Evolutionary conservation across 192 early-diverging fungal species (phyloP), one percentile per base, ranked within the genome.

Genomic region (Coemansia umbellata): DNA sequence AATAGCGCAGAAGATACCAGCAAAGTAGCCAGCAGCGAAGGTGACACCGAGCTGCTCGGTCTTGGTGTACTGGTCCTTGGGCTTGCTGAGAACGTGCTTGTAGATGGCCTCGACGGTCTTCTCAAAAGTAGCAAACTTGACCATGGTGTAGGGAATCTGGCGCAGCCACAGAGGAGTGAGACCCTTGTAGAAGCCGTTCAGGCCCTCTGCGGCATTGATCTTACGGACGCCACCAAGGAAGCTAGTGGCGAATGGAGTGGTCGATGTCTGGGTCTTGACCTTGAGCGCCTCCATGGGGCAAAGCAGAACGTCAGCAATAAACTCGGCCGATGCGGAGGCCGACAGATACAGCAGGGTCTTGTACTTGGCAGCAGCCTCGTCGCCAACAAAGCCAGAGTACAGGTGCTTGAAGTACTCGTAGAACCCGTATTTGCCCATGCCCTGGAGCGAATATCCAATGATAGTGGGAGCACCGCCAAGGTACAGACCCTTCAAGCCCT

Each of bases 391-490:
- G 31, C 70, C 62, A 41, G 78, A 60, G 55, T 86, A 90, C 52
- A 76, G 66, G 71, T 87, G 82, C 76, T 94, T 94, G 82, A 91
- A 94, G 56, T 85, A 63, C 74, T 94, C 92, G 77, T 93, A 92
- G 44, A 91, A 84, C 21, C 92, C 92, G 73, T 90, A 94, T 78
- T 94, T 94, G 79, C 86, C 82, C 58, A 82, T 75, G 58, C 91
- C 91, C 74, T 93, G 91, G 43, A 85, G 54, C 37, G 87, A 91
- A 78, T 94, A 94, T 15, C 92, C 92, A 31, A 90, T 52, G 26
- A 89, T 68, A 13, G 91, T 94, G 21, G 92, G 91, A 8, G 73
- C 80, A 22, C 84, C 78, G 37, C 92, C 92, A 31, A 87, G 89
- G 50, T 80, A 89, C 41, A 94, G 50, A 19, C 85, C 91, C 42